Evolutionary conservation across 768 basidiomycete genomes (phyloP), one percentile per base, ranked within the genome.

Genomic region (Asterophora lycoperdoides): DNA sequence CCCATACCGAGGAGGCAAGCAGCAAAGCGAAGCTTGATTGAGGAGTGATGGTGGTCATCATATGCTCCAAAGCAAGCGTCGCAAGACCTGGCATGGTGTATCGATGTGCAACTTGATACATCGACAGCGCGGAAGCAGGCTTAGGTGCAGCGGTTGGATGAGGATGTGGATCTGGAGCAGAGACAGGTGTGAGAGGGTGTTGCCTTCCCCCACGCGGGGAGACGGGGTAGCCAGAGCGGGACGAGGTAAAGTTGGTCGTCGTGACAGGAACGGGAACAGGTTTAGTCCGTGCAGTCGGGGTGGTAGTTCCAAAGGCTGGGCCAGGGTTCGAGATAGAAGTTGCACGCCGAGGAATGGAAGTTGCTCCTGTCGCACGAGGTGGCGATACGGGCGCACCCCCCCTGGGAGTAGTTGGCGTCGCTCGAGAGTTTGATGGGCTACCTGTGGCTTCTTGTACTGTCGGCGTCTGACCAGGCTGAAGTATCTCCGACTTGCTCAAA

Each of bases 31-130:
- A 87, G 56, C 83, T 79, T 4, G 78, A 75, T 53, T 77, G 73
- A 3, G 83, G 80, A 3, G 81, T 81, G 32, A 91, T 73, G 6
- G 80, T 84, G 5, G 74, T 70, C 73, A 89, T 76, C 59, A 89
- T 82, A 63, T 89, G 86, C 44, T 86, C 84, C 48, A 86, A 63
- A 6, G 87, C 85, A 18, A 89, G 73, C 17, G 70, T 59, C n/a
- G 79, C 79, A 18, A 91, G 73, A 7, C 72, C 76, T 3, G 80
- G 78, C 71, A 91, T 80, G 2, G 69, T 69, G 64, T 89, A 91
- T 44, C 86, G 75, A 67, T 91, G 86, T 3, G 86, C 84, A 9
- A 88, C 74, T 55, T 85, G 84, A 66, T 87, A 91, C 56, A 89
- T 77, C 0, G 81, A 80, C 41, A 91, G 64, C 1, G 87, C 86